Base-by-base conservation (phyloP, 108 stramenopile genomes). In the Cyclotella kingstonii region DNA sequence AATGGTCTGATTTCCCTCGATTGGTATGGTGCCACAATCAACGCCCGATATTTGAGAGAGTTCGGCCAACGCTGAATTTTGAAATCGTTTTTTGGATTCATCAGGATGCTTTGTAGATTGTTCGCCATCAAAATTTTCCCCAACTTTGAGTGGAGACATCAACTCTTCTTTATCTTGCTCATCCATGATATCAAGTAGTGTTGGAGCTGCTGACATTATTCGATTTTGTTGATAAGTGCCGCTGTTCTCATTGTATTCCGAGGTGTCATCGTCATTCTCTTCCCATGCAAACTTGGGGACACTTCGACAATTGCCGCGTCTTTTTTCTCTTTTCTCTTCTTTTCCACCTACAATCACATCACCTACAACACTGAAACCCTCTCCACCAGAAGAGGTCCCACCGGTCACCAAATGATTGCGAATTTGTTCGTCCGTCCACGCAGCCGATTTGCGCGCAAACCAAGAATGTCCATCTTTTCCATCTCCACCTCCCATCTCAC, bases 171-270 rank as follows among this genome's bases (percentile, higher is more conserved):
- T 39, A 61, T 74, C 73, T 21, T 66, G 36, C 4, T 74, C 73
- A 44, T 74, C 73, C 73, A 74, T 74, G 7, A 74, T 74, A 61
- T 74, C 65, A 10, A 23, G 5, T 18, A 74, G 5, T 33, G 73
- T 66, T 1, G 64, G 63, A 27, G 72, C 48, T 5, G 66, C 45
- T 41, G 29, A 49, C 38, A 56, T 56, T 17, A 26, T 41, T 14
- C 42, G 45, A 18, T 18, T 21, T 5, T 36, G 29, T 21, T 56
- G 19, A 19, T 21, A 18, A 25, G 22, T 39, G 25, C n/a, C n/a
- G n/a, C n/a, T n/a, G n/a, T n/a, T n/a, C n/a, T 29, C 60, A 0
- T 35, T 17, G 0, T 45, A 38, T 7, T 31, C 56, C 31, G 51
- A 55, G 6, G 50, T 39, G 1, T 48, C 54, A 0, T 50, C 59